phyloP scores from a whole-genome alignment of 2,329 filamentous ascomycete species.

The Fusarium cyanostomum region DNA sequence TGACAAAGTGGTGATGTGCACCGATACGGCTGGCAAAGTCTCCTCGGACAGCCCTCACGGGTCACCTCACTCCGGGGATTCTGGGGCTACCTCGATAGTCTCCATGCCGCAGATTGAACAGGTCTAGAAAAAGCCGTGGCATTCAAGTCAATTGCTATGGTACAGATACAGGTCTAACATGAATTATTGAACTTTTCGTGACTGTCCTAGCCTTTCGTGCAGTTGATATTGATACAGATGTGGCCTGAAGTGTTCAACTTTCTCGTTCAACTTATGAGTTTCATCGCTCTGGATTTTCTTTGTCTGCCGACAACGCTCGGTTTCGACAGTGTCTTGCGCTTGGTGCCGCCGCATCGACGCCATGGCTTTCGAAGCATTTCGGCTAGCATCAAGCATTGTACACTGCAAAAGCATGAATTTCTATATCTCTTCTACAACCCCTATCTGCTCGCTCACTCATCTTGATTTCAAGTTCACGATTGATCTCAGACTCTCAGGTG shows the following conservation, averaged over 20 bases:
- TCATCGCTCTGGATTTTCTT: too few species aligned
- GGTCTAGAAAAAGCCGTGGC: conserved; percentile 71
- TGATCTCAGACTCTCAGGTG: too few species aligned
- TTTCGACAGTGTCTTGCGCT: too few species aligned
- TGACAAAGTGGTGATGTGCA: conserved; percentile 43
- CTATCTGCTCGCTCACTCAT: too few species aligned
- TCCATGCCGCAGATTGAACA: conserved; percentile 66
- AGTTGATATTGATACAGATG: conserved; percentile 3
- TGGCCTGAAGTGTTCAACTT: background rate
- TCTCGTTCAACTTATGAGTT: too few species aligned
- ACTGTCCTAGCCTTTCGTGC: background rate
- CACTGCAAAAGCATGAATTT: too few species aligned
- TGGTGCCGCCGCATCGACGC: too few species aligned
- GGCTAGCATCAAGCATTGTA: too few species aligned
- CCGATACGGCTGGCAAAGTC: conserved; percentile 63
- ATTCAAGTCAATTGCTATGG: conserved; percentile 63
- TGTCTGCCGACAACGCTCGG: too few species aligned
- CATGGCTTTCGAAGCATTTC: too few species aligned
- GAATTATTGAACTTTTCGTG: conserved; percentile 23
- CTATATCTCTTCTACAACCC: too few species aligned
- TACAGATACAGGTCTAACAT: conserved; percentile 75
- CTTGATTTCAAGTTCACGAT: too few species aligned
- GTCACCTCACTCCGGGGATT: conserved; percentile 59
- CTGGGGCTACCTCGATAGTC: conserved; percentile 66
- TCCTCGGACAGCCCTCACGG: conserved; percentile 56